phyloP scores from a whole-genome alignment of 1,284 basidiomycete species.

The Cerrena zonata region DNA sequence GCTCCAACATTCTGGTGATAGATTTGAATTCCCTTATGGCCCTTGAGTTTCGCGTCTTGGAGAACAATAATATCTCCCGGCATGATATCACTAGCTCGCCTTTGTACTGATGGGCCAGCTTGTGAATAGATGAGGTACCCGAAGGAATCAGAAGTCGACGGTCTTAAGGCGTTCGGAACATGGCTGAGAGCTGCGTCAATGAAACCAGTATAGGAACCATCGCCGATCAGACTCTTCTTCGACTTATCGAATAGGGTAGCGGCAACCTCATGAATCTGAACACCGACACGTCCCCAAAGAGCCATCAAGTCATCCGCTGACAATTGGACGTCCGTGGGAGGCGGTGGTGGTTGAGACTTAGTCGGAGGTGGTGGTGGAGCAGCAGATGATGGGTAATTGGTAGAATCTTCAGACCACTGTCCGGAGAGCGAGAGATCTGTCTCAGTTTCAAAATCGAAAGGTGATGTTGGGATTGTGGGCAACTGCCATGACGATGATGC shows the following conservation, averaged over 20 bases:
- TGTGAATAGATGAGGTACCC: conserved; percentile 76
- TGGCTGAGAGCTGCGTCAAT: conserved; percentile 58
- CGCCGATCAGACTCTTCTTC: conserved; percentile 70
- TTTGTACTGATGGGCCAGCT: conserved; percentile 59
- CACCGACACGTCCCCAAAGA: conserved; percentile 70
- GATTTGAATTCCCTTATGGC: conserved; percentile 74
- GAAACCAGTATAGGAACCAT: conserved; percentile 78
- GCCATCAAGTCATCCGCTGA: conserved; percentile 61
- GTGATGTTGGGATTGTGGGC: conserved; percentile 16
- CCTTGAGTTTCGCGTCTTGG: conserved; percentile 77
- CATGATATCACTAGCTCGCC: conserved; percentile 72
- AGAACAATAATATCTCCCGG: conserved; percentile 80
- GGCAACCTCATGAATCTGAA: conserved; percentile 67
- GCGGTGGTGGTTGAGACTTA: conserved; percentile 8
- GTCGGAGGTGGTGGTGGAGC: conserved; percentile 15
- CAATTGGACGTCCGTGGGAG: conserved; percentile 29
- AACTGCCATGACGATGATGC: conserved; percentile 23
- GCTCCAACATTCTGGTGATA: conserved; percentile 63
- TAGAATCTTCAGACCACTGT: conserved; percentile 45
- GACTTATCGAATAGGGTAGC: conserved; percentile 65
- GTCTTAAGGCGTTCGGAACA: conserved; percentile 47
- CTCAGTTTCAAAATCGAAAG: conserved; percentile 33
- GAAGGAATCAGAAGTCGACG: conserved; percentile 38
- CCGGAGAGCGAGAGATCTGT: conserved; percentile 35
- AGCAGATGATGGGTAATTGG: conserved; percentile 21